Conservation (phyloP, 2,329 filamentous ascomycete species). For the Akanthomyces uredinophilus region DNA sequence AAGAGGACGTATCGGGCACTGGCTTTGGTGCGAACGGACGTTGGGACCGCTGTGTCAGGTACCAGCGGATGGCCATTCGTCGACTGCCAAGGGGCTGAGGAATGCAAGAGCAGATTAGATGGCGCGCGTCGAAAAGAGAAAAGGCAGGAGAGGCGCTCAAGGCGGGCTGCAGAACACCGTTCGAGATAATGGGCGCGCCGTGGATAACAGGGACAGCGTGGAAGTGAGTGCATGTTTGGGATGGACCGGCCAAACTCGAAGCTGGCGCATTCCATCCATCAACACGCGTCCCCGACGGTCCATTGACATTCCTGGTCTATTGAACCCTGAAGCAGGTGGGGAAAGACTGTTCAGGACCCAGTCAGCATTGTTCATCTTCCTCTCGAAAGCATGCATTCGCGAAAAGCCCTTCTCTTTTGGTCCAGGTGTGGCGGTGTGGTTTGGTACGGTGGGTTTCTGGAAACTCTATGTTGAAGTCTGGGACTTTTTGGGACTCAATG, state of each 20-base stretch:
- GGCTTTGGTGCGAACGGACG: background rate
- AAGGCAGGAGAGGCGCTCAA: background rate
- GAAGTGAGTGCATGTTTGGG: background rate
- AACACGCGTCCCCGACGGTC: background rate
- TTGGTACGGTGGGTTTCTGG: background rate
- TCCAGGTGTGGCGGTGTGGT: background rate
- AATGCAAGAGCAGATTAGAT: constrained; percentile 8
- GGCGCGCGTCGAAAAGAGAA: background rate
- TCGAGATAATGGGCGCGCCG: background rate
- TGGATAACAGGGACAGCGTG: background rate
- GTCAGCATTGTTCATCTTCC: background rate
- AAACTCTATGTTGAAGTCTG: constrained; percentile 4
- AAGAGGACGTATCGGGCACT: background rate
- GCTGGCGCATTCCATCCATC: background rate
- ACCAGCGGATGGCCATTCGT: background rate
- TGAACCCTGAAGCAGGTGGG: background rate
- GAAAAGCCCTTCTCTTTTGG: background rate
- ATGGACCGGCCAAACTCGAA: background rate
- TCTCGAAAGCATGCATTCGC: background rate
- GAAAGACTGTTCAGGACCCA: background rate
- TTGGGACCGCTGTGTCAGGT: constrained; percentile 1
- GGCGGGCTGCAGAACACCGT: background rate
- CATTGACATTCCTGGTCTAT: background rate
- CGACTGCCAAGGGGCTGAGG: background rate
- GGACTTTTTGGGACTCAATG: background rate